These are phyloP conservation scores for Colletotrichum incanum DNA, from an alignment of 2,329 filamentous ascomycete species.

Conservation along the genomic window DNA sequence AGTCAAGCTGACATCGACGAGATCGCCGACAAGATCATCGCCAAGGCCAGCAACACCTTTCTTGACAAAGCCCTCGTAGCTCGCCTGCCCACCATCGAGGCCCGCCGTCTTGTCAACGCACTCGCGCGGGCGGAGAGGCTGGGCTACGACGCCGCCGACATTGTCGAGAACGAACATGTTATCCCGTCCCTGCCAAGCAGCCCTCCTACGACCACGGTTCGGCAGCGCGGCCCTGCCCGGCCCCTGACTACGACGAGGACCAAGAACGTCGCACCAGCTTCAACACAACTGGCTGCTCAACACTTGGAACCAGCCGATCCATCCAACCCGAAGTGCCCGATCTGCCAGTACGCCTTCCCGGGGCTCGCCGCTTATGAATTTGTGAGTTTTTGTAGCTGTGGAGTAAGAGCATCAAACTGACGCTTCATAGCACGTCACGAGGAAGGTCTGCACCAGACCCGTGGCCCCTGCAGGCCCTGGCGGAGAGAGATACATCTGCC, in stretches of 20 bases:
- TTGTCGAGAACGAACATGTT: slow-evolving; percentile 63
- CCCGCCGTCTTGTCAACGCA: slow-evolving; percentile 69
- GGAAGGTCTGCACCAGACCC: slow-evolving; percentile 52
- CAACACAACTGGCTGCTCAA: not conserved
- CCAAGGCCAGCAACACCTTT: slow-evolving; percentile 64
- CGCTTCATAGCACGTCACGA: slow-evolving; percentile 53
- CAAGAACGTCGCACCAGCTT: not conserved
- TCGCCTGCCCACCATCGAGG: slow-evolving; percentile 68
- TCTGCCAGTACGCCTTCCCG: slow-evolving; percentile 44
- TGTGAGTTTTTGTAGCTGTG: slow-evolving; percentile 30
- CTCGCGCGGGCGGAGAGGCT: slow-evolving; percentile 71
- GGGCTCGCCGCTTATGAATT: slow-evolving; percentile 13
- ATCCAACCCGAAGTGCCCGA: slow-evolving; percentile 29
- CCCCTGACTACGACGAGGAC: not conserved
- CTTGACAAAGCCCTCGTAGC: slow-evolving; percentile 68
- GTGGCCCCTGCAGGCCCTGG: slow-evolving; percentile 22
- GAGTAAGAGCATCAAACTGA: slow-evolving; percentile 4
- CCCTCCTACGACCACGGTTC: slow-evolving; percentile 21
- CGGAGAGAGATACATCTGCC: slow-evolving; percentile 53
- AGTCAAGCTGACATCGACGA: slow-evolving; percentile 61
- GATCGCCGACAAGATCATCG: slow-evolving; percentile 59
- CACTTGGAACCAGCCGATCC: slow-evolving; percentile 30
- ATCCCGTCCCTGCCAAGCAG: slow-evolving; percentile 49
- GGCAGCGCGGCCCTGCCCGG: not conserved
- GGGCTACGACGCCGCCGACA: slow-evolving; percentile 68